Percentiles rank a stretch among this genome's conserved stretches.
Evolutionary conservation across 129 eudicot species (phyloP).

Genomic region (Dittrichia graveolens): DNA sequence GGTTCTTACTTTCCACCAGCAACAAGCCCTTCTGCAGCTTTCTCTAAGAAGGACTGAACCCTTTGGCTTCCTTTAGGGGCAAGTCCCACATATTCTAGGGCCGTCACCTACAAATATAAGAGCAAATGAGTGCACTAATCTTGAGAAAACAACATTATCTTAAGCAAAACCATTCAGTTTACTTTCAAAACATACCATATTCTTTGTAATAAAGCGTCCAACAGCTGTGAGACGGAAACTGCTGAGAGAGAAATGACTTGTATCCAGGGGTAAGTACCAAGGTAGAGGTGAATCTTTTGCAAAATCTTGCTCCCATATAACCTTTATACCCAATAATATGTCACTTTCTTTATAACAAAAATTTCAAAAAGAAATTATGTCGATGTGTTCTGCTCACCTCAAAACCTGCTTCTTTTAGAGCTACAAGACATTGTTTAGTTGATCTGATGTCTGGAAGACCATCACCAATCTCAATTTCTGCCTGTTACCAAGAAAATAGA

Average conservation of each 20-base stretch:
- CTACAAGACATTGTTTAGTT: conserved; percentile 79
- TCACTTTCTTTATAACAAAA: background rate
- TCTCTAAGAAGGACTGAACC: conserved; percentile 88
- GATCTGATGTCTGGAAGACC: conserved; percentile 88
- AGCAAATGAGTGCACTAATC: background rate
- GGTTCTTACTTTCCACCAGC: conserved; percentile 88
- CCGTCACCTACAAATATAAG: conserved; percentile 51
- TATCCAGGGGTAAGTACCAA: conserved; percentile 83
- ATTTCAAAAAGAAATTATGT: background rate
- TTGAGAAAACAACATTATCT: background rate
- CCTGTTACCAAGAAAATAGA: conserved; percentile 44
- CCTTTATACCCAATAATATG: conserved; percentile 38
- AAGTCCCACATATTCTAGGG: conserved; percentile 70
- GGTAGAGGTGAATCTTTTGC: conserved; percentile 70
- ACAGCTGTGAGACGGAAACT: conserved; percentile 77
- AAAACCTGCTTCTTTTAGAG: conserved; percentile 86
- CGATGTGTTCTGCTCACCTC: conserved; percentile 54
- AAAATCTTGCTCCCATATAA: conserved; percentile 74
- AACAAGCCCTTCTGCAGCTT: conserved; percentile 98
- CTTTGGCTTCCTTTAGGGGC: conserved; percentile 96
- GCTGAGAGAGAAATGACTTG: conserved; percentile 68
- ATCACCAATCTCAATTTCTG: conserved; percentile 92
- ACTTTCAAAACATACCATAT: conserved; percentile 54
- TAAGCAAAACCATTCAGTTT: background rate
- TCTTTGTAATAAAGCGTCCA: conserved; percentile 85